phyloP scores from a whole-genome alignment of 2,329 filamentous ascomycete genomes.

The Erysiphe pulchra region DNA sequence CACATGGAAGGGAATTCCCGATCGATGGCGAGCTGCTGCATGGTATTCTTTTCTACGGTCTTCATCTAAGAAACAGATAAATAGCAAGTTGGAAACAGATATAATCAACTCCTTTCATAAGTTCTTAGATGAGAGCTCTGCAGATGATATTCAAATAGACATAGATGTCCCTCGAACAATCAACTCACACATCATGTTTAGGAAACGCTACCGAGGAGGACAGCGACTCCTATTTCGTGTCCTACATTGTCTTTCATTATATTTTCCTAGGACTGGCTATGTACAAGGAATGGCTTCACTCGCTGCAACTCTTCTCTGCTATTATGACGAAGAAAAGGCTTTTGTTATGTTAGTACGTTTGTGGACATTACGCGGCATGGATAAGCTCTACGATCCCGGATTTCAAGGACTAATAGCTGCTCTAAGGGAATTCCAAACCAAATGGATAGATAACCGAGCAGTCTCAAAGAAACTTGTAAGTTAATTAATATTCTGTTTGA shows the following conservation, averaged over 20 bases:
- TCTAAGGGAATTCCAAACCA: constrained; percentile 56
- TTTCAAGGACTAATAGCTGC: constrained; percentile 75
- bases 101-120: constrained; percentile 48
- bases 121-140: constrained; percentile 46
- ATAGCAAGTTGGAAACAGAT: constrained; percentile 39
- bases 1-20: constrained; percentile 95
- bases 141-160: constrained; percentile 92
- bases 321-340: constrained; percentile 82
- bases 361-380: constrained; percentile 71
- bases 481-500: constrained; percentile 5
- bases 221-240: constrained; percentile 82
- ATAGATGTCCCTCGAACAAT: constrained; percentile 91
- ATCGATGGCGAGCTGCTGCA: constrained; percentile 76
- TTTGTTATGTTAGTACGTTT: constrained; percentile 94
- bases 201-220: constrained; percentile 69
- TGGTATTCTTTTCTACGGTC: constrained; percentile 82
- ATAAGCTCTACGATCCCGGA: constrained; percentile 57
- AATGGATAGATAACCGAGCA: constrained; percentile 57
- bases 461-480: constrained; percentile 60
- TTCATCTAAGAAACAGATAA: constrained; percentile 40
- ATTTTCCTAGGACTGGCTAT: constrained; percentile 78
- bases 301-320: constrained; percentile 77
- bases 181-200: constrained; percentile 91
- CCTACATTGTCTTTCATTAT: constrained; percentile 71
- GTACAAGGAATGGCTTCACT: constrained; percentile 95